Percentiles rank a stretch among this genome's conserved stretches.
Conservation (phyloP, 2,329 filamentous ascomycete species). For the Coniochaeta hoffmannii region DNA sequence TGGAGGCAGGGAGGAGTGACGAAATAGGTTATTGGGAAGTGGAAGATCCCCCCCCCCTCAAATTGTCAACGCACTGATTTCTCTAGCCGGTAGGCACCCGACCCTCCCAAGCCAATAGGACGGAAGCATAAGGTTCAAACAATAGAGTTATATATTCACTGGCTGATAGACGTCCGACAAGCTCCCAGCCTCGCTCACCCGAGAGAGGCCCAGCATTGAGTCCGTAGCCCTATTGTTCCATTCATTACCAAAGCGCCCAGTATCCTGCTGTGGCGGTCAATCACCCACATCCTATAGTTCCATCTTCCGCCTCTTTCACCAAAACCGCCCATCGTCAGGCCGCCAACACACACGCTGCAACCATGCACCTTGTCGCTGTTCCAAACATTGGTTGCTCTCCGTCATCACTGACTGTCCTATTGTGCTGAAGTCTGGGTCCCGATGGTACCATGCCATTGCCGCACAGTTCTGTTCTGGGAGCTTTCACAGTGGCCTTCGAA, state of each 20-base stretch:
- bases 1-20: constrained; percentile 12
- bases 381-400: neutral
- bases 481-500: too few relatives aligned
- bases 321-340: neutral
- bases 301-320: neutral
- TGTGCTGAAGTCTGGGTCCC: neutral
- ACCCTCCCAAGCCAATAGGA: neutral
- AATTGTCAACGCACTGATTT: constrained; percentile 2
- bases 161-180: neutral
- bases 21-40: neutral
- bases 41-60: neutral
- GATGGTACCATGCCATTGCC: neutral
- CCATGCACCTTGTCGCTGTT: neutral
- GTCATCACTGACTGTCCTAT: neutral
- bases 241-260: neutral
- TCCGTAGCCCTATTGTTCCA: neutral
- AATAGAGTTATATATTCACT: constrained; percentile 2
- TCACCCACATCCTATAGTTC: neutral
- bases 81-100: neutral
- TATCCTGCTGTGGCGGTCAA: neutral
- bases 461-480: neutral
- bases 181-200: neutral
- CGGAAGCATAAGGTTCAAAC: neutral
- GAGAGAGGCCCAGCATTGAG: neutral
- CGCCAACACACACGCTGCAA: neutral